Evolutionary conservation across 495 filamentous ascomycete genomes (phyloP).

Genomic region (Cetradonia linearis): DNA sequence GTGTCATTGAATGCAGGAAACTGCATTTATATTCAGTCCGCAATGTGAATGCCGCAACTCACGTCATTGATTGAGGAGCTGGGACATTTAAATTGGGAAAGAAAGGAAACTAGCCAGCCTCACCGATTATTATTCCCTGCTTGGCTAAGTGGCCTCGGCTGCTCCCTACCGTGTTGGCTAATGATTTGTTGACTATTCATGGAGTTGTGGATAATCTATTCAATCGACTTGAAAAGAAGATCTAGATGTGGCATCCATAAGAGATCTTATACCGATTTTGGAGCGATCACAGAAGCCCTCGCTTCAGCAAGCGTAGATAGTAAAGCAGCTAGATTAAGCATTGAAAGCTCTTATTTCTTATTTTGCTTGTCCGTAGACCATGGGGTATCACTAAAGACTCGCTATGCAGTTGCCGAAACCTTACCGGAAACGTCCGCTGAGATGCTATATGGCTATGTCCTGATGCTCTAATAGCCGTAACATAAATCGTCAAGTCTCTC

Average conservation of each 20-base stretch:
- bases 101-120: too few species aligned
- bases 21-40: too few species aligned
- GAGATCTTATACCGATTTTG: too few species aligned
- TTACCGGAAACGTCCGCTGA: background rate
- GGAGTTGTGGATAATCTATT: background rate
- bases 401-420: conserved; percentile 2
- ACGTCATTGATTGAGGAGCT: too few species aligned
- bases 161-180: background rate
- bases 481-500: background rate
- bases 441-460: background rate
- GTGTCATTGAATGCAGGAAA: background rate
- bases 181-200: background rate
- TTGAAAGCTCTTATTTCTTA: background rate
- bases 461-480: background rate
- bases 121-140: background rate
- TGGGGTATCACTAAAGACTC: conserved; percentile 8
- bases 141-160: background rate
- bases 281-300: too few species aligned
- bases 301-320: background rate
- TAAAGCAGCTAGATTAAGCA: conserved; percentile 1
- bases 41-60: too few species aligned
- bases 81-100: too few species aligned
- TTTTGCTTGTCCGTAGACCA: background rate
- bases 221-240: background rate
- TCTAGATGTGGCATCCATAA: background rate